Evolutionary conservation across 192 early-diverging fungal species (phyloP).

Genomic region (Diversispora eburnea): DNA sequence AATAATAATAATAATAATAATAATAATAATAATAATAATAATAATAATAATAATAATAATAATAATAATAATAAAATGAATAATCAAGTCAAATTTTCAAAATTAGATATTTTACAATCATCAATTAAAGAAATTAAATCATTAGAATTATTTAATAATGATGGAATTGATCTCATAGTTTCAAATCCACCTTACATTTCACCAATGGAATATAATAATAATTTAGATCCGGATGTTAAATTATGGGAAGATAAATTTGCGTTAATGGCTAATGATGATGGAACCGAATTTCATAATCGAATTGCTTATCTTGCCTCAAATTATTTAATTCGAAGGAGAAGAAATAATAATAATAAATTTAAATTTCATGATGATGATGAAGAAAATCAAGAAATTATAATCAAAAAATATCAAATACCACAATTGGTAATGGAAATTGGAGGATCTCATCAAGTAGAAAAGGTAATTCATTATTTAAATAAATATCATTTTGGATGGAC

Average conservation of each 20-base stretch:
- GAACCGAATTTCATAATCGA: slow-evolving; percentile 53
- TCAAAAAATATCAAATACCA: slow-evolving; percentile 43
- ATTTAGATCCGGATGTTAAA: slow-evolving; percentile 68
- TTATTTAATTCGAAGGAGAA: slow-evolving; percentile 33
- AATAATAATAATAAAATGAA: slow-evolving; percentile 24
- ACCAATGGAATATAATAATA: slow-evolving; percentile 52
- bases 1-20: no score
- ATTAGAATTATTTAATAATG: background rate
- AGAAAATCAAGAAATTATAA: no score
- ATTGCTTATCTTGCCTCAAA: slow-evolving; percentile 48
- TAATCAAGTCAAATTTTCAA: slow-evolving; percentile 37
- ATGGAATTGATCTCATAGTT: slow-evolving; percentile 68
- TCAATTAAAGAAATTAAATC: background rate
- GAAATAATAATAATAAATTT: background rate
- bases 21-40: no score
- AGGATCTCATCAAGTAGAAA: slow-evolving; percentile 61
- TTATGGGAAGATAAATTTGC: slow-evolving; percentile 85
- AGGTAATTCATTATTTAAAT: slow-evolving; percentile 43
- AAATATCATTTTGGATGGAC: slow-evolving; percentile 53
- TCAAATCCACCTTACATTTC: slow-evolving; percentile 93
- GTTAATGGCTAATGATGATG: slow-evolving; percentile 61
- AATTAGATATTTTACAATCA: slow-evolving; percentile 25
- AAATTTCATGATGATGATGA: no score
- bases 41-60: no score
- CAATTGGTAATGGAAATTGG: slow-evolving; percentile 83